Evolutionary conservation across 768 basidiomycete genomes (phyloP).

Genomic region (Leccinum boreale): DNA sequence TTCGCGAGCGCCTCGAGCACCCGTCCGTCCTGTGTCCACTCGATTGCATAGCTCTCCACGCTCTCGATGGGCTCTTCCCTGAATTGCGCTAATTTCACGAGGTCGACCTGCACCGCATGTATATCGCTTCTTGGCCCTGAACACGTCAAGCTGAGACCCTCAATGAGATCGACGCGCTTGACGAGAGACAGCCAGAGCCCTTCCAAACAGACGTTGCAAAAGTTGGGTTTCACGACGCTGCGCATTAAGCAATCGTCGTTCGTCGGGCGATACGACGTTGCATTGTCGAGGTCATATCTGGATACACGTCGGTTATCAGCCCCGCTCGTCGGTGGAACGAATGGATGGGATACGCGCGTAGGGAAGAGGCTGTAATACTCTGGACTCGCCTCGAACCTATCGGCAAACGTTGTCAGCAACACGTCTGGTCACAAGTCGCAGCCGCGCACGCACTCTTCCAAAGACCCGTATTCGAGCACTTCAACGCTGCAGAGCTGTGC

Average conservation of each 20-base stretch:
- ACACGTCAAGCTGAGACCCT: constrained; percentile 45
- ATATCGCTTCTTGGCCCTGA: constrained; percentile 26
- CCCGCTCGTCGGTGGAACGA: not conserved
- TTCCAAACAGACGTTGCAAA: constrained; percentile 73
- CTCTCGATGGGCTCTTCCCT: constrained; percentile 28
- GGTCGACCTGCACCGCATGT: constrained; percentile 42
- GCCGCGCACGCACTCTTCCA: constrained; percentile 47
- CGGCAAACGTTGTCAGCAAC: not conserved
- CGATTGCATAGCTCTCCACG: constrained; percentile 52
- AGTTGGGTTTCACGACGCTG: constrained; percentile 60
- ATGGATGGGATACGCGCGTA: constrained; percentile 43
- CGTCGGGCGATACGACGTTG: constrained; percentile 74
- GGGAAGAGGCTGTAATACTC: constrained; percentile 70
- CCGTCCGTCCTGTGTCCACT: constrained; percentile 51
- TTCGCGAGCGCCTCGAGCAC: constrained; percentile 47
- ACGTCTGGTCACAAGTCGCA: not conserved
- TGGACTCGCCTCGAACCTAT: constrained; percentile 51
- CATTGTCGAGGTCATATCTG: constrained; percentile 57
- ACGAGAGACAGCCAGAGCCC: constrained; percentile 71
- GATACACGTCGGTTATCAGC: not conserved
- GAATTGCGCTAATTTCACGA: constrained; percentile 63
- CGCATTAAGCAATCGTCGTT: constrained; percentile 86
- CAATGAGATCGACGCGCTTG: constrained; percentile 57
- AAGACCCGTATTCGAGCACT: constrained; percentile 66
- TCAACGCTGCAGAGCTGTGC: constrained; percentile 80